Base-by-base conservation (phyloP, 2,329 filamentous ascomycete genomes). In the Zopfia rhizophila region DNA sequence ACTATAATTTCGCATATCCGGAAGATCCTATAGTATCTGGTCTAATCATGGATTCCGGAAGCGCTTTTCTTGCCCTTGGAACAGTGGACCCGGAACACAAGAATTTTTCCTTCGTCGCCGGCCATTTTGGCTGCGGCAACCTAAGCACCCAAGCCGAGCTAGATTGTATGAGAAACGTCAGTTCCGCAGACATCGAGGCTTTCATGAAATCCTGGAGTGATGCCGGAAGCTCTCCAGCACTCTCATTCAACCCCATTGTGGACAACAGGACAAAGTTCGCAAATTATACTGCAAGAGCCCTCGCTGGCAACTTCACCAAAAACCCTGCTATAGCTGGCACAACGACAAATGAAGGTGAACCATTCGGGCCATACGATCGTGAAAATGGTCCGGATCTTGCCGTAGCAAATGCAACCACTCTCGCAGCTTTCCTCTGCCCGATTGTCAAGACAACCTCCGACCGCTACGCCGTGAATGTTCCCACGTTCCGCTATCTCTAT, bases 11-110 rank as follows among this genome's bases (percentile, higher is more conserved):
- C 35, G 72, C 77, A 0, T 78, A 73, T 29, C 41, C 37, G 3
- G 35, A 72, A 0, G 72, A 79, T 22, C 75, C 78, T n/a, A 79
- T 80, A 12, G 69, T 69, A 25, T 56, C 64, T 6, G 75, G 67
- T 5, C 56, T 76, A n/a, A 74, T 79, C 48, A 63, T 71, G 4
- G 60, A 70, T 5, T 80, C n/a, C n/a, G n/a, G n/a, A n/a, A n/a
- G n/a, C n/a, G n/a, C n/a, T n/a, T n/a, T n/a, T n/a, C n/a, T n/a
- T 1, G 55, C 48, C 13, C 43, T 53, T 11, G 31, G 48, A 5
- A 56, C 45, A 6, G 22, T 41, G 8, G 66, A 69, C 27, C 27
- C 49, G 6, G 40, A 55, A 12, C 60, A 70, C 12, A 58, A 60
- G 6, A 74, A 74, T 52, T 75, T 75, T 53, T 69, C 68, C 2